Conservation (phyloP, 371 early-diverging fungal species). For the Rhizopus microsporus region DNA sequence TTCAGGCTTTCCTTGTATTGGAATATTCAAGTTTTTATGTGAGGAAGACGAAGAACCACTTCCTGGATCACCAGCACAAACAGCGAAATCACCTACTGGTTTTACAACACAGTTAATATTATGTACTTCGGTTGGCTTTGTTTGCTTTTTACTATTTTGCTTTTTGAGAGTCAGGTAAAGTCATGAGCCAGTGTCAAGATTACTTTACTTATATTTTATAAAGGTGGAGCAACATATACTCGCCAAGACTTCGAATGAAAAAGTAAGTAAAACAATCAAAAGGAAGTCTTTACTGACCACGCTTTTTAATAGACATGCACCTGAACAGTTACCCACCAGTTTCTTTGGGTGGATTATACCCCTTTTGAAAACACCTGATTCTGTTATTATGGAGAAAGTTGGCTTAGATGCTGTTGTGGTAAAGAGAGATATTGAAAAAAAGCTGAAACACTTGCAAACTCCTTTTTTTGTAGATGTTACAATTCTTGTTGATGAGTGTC, state of each 20-base stretch:
- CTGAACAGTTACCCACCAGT: constrained; percentile 47
- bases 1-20: constrained; percentile 23
- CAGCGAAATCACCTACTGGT: constrained; percentile 48
- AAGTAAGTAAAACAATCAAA: constrained; percentile 37
- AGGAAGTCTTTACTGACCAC: constrained; percentile 1
- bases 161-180: constrained; percentile 43
- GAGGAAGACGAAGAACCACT: constrained; percentile 39
- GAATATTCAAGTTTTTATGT: constrained; percentile 27
- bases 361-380: constrained; percentile 53
- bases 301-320: constrained; percentile 47
- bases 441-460: background rate
- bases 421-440: constrained; percentile 6
- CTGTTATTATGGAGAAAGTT: constrained; percentile 60
- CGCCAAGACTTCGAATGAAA: constrained; percentile 64
- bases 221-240: constrained; percentile 61
- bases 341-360: constrained; percentile 69
- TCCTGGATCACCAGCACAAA: constrained; percentile 47
- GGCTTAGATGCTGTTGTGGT: constrained; percentile 72
- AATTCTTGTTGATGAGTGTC: constrained; percentile 53
- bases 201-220: background rate
- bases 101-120: constrained; percentile 46
- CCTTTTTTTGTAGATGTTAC: constrained; percentile 39
- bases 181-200: no score
- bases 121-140: constrained; percentile 41
- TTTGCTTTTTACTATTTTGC: constrained; percentile 48